Conservation (phyloP, 2,329 filamentous ascomycete genomes). For the Aspergillus ochraceus region DNA sequence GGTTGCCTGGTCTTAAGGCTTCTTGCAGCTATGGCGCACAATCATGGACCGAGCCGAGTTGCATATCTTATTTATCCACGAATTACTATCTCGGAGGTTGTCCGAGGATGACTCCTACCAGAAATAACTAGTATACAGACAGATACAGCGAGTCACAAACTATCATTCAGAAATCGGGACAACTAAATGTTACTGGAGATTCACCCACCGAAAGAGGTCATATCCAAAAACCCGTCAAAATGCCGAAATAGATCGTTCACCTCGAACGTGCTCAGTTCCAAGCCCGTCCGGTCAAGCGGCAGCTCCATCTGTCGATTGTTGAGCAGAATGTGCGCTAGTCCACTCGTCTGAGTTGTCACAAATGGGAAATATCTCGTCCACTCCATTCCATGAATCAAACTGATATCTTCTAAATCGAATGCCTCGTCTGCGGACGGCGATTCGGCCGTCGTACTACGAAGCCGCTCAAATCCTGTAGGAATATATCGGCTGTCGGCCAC, state of each 20-base stretch:
- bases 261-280: constrained; percentile 4
- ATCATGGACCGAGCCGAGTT: no score
- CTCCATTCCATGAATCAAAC: constrained; percentile 27
- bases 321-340: constrained; percentile 11
- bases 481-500: constrained; percentile 41
- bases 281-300: background rate
- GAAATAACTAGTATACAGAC: no score
- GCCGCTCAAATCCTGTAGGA: constrained; percentile 34
- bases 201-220: background rate
- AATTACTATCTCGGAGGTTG: background rate
- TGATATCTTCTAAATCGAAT: constrained; percentile 13
- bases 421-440: constrained; percentile 6
- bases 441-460: constrained; percentile 14
- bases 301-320: constrained; percentile 3
- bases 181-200: background rate
- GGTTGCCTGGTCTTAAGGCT: no score
- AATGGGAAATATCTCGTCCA: constrained; percentile 39
- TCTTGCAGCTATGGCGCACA: no score
- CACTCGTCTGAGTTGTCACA: constrained; percentile 31
- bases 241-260: constrained; percentile 1
- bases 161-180: no score
- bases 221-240: background rate
- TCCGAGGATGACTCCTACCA: background rate
- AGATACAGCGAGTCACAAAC: no score
- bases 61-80: no score